These are phyloP conservation scores for Colletotrichum brevisporum DNA, from an alignment of 2,329 filamentous ascomycete species.

Conservation along the genomic window DNA sequence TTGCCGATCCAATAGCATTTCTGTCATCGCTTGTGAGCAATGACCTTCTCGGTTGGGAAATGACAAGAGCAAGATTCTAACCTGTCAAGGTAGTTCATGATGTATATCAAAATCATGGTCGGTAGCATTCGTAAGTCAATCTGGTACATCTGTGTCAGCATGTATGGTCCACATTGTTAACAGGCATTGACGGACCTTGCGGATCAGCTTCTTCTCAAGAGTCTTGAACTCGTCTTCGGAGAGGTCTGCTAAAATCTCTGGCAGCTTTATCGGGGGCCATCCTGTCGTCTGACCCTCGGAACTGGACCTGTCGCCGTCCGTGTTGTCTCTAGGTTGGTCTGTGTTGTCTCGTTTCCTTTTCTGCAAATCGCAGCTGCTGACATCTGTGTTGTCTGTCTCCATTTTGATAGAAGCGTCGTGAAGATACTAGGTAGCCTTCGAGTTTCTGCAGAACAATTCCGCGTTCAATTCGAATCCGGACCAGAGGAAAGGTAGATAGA, in stretches of 20 bases:
- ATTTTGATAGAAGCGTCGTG: background rate
- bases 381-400: background rate
- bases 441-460: background rate
- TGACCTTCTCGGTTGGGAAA: no score
- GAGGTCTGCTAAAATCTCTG: conserved; percentile 17
- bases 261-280: background rate
- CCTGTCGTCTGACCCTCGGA: background rate
- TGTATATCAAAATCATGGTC: conserved; percentile 78
- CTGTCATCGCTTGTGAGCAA: background rate
- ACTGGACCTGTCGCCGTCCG: conserved; percentile 6
- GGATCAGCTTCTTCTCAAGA: conserved; percentile 70
- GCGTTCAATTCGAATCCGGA: background rate
- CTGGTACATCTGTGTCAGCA: background rate
- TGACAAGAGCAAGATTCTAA: conserved; percentile 20
- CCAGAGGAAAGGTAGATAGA: background rate
- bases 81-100: conserved; percentile 75
- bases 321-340: background rate
- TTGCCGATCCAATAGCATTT: conserved; percentile 65
- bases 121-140: conserved; percentile 73
- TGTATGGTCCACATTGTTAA: background rate
- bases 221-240: conserved; percentile 42
- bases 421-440: background rate
- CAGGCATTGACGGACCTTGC: conserved; percentile 63
- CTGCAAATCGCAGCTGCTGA: background rate
- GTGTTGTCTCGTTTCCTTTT: background rate